phyloP scores from a whole-genome alignment of 2,329 filamentous ascomycete genomes.

The Colletotrichum navitas region DNA sequence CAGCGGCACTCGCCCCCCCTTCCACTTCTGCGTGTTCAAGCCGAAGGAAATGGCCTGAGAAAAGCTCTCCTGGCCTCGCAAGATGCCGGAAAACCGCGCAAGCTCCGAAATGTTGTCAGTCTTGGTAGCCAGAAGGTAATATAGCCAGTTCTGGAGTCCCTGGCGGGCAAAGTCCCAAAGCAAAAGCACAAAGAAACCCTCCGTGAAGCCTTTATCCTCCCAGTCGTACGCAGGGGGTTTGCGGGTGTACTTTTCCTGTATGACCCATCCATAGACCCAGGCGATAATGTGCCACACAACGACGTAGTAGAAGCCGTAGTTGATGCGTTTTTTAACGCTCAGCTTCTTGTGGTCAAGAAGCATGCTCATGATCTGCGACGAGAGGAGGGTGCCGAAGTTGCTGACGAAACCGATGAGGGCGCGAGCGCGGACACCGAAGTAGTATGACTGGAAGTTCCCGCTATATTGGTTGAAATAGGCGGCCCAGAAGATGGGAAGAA shows the following conservation, averaged over 20 bases:
- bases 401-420: conserved; percentile 61
- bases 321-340: conserved; percentile 56
- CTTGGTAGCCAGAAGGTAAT: conserved; percentile 67
- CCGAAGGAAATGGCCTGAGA: conserved; percentile 56
- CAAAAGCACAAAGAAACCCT: conserved; percentile 62
- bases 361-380: conserved; percentile 58
- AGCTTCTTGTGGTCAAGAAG: conserved; percentile 58
- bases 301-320: conserved; percentile 59
- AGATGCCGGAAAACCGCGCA: conserved; percentile 54
- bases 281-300: conserved; percentile 59
- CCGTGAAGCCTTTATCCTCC: conserved; percentile 56
- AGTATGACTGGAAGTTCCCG: conserved; percentile 62
- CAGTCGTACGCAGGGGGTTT: conserved; percentile 57
- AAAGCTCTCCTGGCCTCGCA: conserved; percentile 58
- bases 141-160: conserved; percentile 67
- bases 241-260: conserved; percentile 63
- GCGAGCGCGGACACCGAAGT: conserved; percentile 56
- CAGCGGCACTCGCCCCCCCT: conserved; percentile 54
- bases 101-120: conserved; percentile 68
- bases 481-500: conserved; percentile 47
- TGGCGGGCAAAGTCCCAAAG: conserved; percentile 65
- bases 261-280: conserved; percentile 66
- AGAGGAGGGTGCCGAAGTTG: conserved; percentile 53
- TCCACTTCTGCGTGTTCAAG: conserved; percentile 54
- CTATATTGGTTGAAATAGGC: conserved; percentile 51